Base-by-base conservation (phyloP, 2,329 filamentous ascomycete species). In the Colletotrichum lindemuthianum region DNA sequence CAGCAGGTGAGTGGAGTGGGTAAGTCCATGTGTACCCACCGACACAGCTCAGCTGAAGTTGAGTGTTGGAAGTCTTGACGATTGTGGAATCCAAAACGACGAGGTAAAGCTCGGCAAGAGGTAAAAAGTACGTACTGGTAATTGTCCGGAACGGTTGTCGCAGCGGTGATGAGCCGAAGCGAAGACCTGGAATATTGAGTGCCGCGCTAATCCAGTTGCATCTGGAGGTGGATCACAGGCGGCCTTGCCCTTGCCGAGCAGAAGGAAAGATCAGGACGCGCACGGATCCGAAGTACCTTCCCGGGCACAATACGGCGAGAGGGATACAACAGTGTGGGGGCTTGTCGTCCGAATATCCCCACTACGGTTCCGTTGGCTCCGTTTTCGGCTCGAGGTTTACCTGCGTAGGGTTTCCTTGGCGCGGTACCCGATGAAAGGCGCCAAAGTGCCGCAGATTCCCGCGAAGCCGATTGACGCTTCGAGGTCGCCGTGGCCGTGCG, bases 301-400 rank as follows among this genome's bases (percentile, higher is more conserved):
- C 24, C 4, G 24, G 24, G 24, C 24, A 24, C 4, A 24, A 24
- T 4, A 24, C 24, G 24, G 24, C 24, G 24, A 24, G 5, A 4
- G 24, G 24, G 24, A 24, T 24, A 24, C 24, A 24, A 47, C 54
- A 52, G 47, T 59, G 37, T 11, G 37, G 53, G 24, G 10, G 39
- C n/a, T 40, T 10, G 9, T 48, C 49, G 34, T 54, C 57, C 16
- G 57, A 59, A 41, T 24, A 40, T 40, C 37, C 6, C 9, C 37
- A 9, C 37, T 11, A 15, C 41, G 52, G 9, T 11, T 49, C 39
- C 44, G 50, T 50, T 64, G 58, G 60, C 56, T 60, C 60, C 57
- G 57, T 64, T 64, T 60, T 60, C 60, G 56, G 60, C 60, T 49
- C 60, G 60, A 60, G 55, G 60, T 57, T 64, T 64, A 58, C 24